Conservation (phyloP, 202 grass and related monocot genomes). For the Saccharum hybrid region DNA sequence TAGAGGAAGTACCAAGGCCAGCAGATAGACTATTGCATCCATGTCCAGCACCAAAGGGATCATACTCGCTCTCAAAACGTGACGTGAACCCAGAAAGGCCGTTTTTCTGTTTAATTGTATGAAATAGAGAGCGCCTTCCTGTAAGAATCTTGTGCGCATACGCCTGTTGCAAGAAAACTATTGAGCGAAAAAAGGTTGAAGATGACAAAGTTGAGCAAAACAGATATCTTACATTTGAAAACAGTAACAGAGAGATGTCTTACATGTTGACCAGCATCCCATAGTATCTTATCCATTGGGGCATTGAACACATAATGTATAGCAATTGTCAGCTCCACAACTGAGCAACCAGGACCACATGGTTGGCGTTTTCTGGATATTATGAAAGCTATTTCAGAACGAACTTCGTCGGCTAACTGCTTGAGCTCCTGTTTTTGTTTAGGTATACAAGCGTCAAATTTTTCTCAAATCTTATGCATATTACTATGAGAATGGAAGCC, state of each 20-base stretch:
- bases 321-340: slow-evolving; percentile 66
- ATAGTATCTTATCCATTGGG: slow-evolving; percentile 79
- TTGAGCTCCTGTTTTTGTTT: slow-evolving; percentile 66
- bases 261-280: slow-evolving; percentile 82
- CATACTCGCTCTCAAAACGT: slow-evolving; percentile 73
- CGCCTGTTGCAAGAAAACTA: slow-evolving; percentile 49
- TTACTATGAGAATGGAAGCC: neutral
- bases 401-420: slow-evolving; percentile 69
- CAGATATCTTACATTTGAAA: neutral
- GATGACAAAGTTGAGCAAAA: neutral
- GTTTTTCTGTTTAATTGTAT: slow-evolving; percentile 67
- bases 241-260: slow-evolving; percentile 21
- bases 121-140: slow-evolving; percentile 64
- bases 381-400: slow-evolving; percentile 70
- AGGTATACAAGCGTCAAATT: slow-evolving; percentile 10
- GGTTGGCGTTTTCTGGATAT: slow-evolving; percentile 62
- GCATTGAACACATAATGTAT: slow-evolving; percentile 80
- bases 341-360: slow-evolving; percentile 49
- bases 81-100: slow-evolving; percentile 80
- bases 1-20: slow-evolving; percentile 55
- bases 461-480: neutral
- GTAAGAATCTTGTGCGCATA: slow-evolving; percentile 90
- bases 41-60: slow-evolving; percentile 77
- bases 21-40: slow-evolving; percentile 86
- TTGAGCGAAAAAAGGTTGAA: slow-evolving; percentile 24